Conservation (phyloP, 2,329 filamentous ascomycete species). For the Drechmeria coniospora region DNA sequence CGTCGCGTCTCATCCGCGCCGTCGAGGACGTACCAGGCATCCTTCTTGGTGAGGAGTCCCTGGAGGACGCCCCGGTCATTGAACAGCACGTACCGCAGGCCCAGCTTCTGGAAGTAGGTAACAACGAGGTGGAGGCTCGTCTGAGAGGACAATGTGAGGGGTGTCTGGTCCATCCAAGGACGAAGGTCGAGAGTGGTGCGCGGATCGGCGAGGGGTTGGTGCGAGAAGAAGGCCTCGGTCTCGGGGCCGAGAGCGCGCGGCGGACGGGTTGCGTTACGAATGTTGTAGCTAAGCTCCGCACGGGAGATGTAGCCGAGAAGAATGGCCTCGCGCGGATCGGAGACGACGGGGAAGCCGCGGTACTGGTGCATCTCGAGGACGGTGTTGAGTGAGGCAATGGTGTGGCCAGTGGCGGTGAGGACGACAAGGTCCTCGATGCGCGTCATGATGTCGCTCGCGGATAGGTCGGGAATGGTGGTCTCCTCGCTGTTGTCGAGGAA, state of each 20-base stretch:
- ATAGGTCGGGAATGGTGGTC: slow-evolving; percentile 66
- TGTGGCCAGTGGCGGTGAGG: slow-evolving; percentile 76
- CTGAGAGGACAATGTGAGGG: slow-evolving; percentile 70
- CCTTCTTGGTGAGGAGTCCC: slow-evolving; percentile 90
- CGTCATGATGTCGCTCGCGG: slow-evolving; percentile 83
- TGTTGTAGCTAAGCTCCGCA: slow-evolving; percentile 72
- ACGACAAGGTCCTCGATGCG: slow-evolving; percentile 79
- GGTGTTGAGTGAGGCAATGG: slow-evolving; percentile 56
- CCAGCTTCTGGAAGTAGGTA: slow-evolving; percentile 87
- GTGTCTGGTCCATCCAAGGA: slow-evolving; percentile 98
- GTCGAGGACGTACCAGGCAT: slow-evolving; percentile 87
- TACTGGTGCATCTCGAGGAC: slow-evolving; percentile 62
- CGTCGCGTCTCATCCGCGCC: slow-evolving; percentile 50
- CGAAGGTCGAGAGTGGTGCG: slow-evolving; percentile 68
- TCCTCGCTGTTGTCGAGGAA: slow-evolving; percentile 86
- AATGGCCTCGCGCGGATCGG: slow-evolving; percentile 58
- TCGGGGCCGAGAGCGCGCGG: slow-evolving; percentile 48
- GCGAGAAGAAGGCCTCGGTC: slow-evolving; percentile 71
- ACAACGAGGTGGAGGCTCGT: slow-evolving; percentile 72
- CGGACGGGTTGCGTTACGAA: slow-evolving; percentile 36
- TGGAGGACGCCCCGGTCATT: slow-evolving; percentile 66
- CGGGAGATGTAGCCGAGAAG: slow-evolving; percentile 89
- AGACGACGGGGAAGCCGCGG: slow-evolving; percentile 85
- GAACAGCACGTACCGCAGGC: slow-evolving; percentile 80
- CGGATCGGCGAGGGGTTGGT: slow-evolving; percentile 69